Percentiles rank a stretch among this genome's conserved stretches.
phyloP scores from a whole-genome alignment of 2,329 filamentous ascomycete genomes.

The Clonostachys solani region DNA sequence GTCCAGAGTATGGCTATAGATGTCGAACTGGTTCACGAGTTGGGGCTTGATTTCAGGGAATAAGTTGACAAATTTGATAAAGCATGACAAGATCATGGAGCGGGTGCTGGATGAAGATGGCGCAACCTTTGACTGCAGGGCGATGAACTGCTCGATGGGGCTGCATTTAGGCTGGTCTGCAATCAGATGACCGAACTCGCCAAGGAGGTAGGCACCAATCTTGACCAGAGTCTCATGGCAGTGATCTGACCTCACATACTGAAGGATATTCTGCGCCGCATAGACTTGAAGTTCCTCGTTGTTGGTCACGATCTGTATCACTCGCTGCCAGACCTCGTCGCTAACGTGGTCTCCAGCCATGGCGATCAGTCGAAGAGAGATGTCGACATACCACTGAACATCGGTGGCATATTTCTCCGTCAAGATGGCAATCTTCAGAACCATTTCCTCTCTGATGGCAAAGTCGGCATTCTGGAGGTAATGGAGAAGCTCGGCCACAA shows the following conservation, averaged over 20 bases:
- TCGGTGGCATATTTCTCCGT: conserved; percentile 99
- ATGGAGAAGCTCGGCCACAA: conserved; percentile 88
- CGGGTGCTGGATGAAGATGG: conserved; percentile 85
- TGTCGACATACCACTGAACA: conserved; percentile 99
- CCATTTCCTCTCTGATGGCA: conserved; percentile 98
- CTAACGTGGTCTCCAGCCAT: conserved; percentile 98
- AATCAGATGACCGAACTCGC: conserved; percentile 95
- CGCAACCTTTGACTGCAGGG: conserved; percentile 84
- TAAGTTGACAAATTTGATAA: conserved; percentile 96
- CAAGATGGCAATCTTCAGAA: conserved; percentile 95
- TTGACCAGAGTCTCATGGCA: conserved; percentile 97
- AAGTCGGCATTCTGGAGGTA: conserved; percentile 97
- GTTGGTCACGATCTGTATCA: conserved; percentile 98
- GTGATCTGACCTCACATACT: conserved; percentile 87
- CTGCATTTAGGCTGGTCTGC: conserved; percentile 89
- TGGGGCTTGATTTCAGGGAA: conserved; percentile 99
- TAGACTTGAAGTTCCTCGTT: conserved; percentile 98
- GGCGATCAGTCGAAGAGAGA: conserved; percentile 87
- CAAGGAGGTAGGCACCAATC: conserved; percentile 92
- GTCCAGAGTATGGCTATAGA: conserved; percentile 92
- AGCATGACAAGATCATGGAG: conserved; percentile 91
- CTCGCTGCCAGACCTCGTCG: conserved; percentile 98
- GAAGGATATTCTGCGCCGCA: conserved; percentile 86
- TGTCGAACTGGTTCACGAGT: conserved; percentile 81
- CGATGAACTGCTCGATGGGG: conserved; percentile 95